phyloP scores from a whole-genome alignment of 2,329 filamentous ascomycete species.

The Diaporthe citrichinensis region DNA sequence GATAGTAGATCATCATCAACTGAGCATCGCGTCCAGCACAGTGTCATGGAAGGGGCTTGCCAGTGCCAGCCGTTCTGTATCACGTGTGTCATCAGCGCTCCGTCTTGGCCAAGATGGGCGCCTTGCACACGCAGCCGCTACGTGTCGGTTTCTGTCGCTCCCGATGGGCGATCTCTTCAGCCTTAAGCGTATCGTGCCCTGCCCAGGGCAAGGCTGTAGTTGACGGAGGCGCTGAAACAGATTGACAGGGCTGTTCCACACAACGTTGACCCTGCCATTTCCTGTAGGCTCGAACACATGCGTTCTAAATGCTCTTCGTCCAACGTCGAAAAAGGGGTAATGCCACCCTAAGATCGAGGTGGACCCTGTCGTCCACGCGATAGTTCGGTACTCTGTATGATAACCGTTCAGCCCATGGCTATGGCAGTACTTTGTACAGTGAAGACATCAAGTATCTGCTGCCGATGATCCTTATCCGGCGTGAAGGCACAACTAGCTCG shows the following conservation, averaged over 20 bases:
- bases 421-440: not conserved
- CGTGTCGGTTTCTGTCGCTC: slow-evolving; percentile 29
- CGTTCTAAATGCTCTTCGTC: slow-evolving; percentile 28
- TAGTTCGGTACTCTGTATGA: slow-evolving; percentile 1
- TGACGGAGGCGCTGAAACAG: slow-evolving; percentile 38
- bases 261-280: slow-evolving; percentile 37
- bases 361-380: slow-evolving; percentile 27
- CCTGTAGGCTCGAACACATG: slow-evolving; percentile 35
- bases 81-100: slow-evolving; percentile 39
- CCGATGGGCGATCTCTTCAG: slow-evolving; percentile 26
- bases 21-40: slow-evolving; percentile 30
- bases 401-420: not conserved
- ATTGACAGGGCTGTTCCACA: slow-evolving; percentile 39
- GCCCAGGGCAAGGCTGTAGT: slow-evolving; percentile 1
- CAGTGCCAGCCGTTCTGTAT: slow-evolving; percentile 22
- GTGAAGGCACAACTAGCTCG: not conserved
- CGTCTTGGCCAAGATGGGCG: slow-evolving; percentile 16
- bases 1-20: slow-evolving; percentile 29
- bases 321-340: slow-evolving; percentile 32
- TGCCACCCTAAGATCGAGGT: slow-evolving; percentile 19
- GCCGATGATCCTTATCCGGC: not conserved
- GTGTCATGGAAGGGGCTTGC: slow-evolving; percentile 13
- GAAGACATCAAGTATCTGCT: not conserved
- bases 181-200: slow-evolving; percentile 9
- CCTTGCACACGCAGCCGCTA: slow-evolving; percentile 18